Percentiles rank a stretch among this genome's conserved stretches.
Conservation (phyloP, 2,329 filamentous ascomycete genomes). For the Aspergillus bombycis region DNA sequence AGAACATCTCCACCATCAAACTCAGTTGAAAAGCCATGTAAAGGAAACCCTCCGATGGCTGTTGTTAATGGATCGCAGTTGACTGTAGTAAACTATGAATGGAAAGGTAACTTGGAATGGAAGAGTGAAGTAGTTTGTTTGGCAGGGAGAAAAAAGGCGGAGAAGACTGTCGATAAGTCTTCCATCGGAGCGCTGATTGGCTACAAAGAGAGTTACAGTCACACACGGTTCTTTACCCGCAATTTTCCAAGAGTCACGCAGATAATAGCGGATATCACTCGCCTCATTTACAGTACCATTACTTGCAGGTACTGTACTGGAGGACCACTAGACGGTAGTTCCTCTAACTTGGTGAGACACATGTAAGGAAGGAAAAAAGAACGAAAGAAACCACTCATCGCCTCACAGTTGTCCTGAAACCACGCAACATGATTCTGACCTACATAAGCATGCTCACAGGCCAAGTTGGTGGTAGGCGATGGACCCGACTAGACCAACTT, state of each 20-base stretch:
- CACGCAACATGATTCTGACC: neutral
- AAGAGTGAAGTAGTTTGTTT: neutral
- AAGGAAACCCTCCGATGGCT: neutral
- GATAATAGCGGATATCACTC: neutral
- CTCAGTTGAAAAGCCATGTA: neutral
- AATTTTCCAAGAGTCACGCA: neutral
- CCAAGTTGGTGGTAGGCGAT: neutral
- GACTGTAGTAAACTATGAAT: neutral
- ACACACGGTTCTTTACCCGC: neutral
- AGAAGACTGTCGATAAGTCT: neutral
- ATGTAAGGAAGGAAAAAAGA: neutral
- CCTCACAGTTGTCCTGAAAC: neutral
- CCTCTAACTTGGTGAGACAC: neutral
- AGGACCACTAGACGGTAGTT: neutral
- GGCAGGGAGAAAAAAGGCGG: neutral
- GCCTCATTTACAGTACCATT: neutral
- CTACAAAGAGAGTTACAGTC: neutral
- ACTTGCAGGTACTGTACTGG: neutral
- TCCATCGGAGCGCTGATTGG: neutral
- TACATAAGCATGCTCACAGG: conserved; percentile 1
- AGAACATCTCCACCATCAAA: conserved; percentile 4
- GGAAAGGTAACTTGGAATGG: neutral
- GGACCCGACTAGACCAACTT: neutral
- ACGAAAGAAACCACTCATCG: neutral
- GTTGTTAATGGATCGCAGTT: neutral